Base-by-base conservation (phyloP, 768 basidiomycete species). In the Tulasnella sp. region DNA sequence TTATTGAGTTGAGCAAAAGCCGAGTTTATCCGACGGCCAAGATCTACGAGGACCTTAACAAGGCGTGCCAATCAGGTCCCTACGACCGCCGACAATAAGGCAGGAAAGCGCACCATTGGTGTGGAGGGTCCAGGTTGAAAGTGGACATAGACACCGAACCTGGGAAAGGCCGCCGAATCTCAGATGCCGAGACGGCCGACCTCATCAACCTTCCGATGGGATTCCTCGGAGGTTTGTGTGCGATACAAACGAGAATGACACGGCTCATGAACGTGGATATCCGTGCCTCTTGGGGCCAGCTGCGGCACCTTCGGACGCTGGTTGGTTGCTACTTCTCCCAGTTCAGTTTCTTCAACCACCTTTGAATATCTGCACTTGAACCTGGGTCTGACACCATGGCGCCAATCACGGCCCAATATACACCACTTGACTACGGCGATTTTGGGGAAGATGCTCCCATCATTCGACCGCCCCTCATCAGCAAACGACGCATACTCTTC, bases 41-140 rank as follows among this genome's bases (percentile, higher is more conserved):
- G 78, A 77, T 98, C 96, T 65, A 89, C 87, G 67, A 99, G 79
- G 69, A 99, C 96, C 96, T 97, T 96, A 67, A 64, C 74, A 69
- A 44, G 23, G 32, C 19, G 42, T 53, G 42, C 13, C 11, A 38
- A 34, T 53, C 23, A 53, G 19, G 19, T 47, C 29, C 44, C 44
- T 21, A 21, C 13, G 27, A 23, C 44, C 29, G 4, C 3, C 44
- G 13, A 24, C 21, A 15, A n/a, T n/a, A n/a, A n/a, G 27, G 38
- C 17, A 27, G 21, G 24, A 23, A 2, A 17, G 55, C 27, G 21
- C 27, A 43, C 41, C 29, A 38, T 56, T 43, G 44, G 41, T 42
- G 44, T 56, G 41, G 21, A 43, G 44, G 55, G 45, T 48, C 45
- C n/a, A 5, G 45, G 19, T 48, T 48, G 26, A 19, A 48, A 48